phyloP scores from a whole-genome alignment of 2,329 filamentous ascomycete species.

The Escovopsis sp. region DNA sequence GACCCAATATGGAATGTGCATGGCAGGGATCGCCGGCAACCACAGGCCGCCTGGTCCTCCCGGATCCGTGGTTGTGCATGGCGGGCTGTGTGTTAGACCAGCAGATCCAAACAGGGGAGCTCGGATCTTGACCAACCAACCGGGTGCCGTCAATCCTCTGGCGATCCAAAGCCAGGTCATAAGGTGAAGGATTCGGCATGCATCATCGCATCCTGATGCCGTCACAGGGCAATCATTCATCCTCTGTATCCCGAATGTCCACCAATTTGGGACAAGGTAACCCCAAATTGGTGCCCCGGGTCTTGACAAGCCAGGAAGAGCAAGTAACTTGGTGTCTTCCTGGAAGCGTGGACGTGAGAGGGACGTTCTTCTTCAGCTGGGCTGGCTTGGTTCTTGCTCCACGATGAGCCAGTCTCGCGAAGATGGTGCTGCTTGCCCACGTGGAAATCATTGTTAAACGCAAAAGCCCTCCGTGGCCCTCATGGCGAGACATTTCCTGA shows the following conservation, averaged over 20 bases:
- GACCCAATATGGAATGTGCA: not conserved
- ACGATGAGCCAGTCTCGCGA: not conserved
- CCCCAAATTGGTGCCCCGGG: no score
- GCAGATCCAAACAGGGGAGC: not conserved
- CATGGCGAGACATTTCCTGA: not conserved
- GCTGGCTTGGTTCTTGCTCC: not conserved
- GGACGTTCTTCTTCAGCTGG: not conserved
- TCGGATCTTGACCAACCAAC: not conserved
- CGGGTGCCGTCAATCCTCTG: not conserved
- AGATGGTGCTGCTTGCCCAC: not conserved
- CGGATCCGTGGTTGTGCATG: slow-evolving; percentile 6
- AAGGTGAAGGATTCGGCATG: not conserved
- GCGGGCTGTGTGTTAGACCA: not conserved
- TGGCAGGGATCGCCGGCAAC: not conserved
- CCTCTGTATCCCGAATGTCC: no score
- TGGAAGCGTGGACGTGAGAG: not conserved
- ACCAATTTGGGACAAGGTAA: no score
- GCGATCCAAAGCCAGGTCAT: not conserved
- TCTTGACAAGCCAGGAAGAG: no score
- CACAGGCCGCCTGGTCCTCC: slow-evolving; percentile 2
- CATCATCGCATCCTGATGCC: not conserved
- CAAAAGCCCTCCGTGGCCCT: not conserved
- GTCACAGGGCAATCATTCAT: not conserved
- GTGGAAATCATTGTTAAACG: slow-evolving; percentile 1
- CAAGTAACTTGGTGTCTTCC: not conserved